Base-by-base conservation (phyloP, 148 eudicot genomes). In the Oxyria digyna region DNA sequence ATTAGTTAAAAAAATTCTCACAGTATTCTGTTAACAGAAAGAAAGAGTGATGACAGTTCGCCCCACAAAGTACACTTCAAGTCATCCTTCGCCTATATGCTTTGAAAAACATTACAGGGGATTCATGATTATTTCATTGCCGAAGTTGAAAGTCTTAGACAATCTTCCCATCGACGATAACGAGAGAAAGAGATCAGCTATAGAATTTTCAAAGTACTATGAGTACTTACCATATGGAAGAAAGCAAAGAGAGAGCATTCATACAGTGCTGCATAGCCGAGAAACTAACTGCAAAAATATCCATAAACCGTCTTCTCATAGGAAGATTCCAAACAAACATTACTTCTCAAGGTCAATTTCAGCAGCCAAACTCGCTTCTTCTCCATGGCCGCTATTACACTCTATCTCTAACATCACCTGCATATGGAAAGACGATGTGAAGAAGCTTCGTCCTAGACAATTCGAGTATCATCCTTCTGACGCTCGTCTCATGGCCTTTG, bases 11-110 rank as follows among this genome's bases (percentile, higher is more conserved):
- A 82, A 85, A 77, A 41, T 54, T 69, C 71, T 69, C 46, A 42
- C 31, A 33, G 49, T 24, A 48, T 35, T 6, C 38, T 74, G 55
- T 67, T 29, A 67, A 69, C 77, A 76, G 79, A 91, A 78, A 67
- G 67, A n/a, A 50, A 64, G 63, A 68, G 45, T 57, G 66, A 40
- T 72, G 23, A 42, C 46, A 45, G 32, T 66, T 45, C 66, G 55
- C 59, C 74, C 73, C 12, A 77, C 73, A 48, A 80, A 79, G 77
- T 86, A 78, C 72, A 78, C 82, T 31, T 82, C 87, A 65, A 81
- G 80, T 81, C 85, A 93, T 77, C 81, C 96, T 64, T 89, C 98
- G 27, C 96, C 95, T 43, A 74, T 93, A 79, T 93, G 96, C 84
- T 87, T 76, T 67, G 87, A 89, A 74, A 93, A 82, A 78, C 77